These are phyloP conservation scores for Chenopodium formosanum DNA, from an alignment of 148 eudicot genomes.

Conservation along the genomic window DNA sequence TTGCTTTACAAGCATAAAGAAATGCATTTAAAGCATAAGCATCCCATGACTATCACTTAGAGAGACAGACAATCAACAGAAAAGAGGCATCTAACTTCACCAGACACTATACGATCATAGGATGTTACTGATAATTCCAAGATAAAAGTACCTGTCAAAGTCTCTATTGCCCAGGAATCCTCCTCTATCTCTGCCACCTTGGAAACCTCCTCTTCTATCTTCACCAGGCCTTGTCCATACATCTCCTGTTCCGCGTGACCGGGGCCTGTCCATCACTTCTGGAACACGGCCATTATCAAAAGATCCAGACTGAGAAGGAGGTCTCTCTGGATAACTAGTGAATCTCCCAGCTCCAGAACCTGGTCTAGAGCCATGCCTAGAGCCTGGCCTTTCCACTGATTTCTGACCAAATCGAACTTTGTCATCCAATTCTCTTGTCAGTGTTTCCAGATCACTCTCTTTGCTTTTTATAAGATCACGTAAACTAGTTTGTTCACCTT, in stretches of 20 bases:
- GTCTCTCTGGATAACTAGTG: constrained; percentile 33
- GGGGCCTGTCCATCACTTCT: constrained; percentile 73
- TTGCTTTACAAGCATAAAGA: background rate
- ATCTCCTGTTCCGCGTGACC: constrained; percentile 73
- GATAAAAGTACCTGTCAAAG: constrained; percentile 56
- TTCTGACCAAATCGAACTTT: constrained; percentile 72
- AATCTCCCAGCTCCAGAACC: constrained; percentile 33
- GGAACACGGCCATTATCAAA: constrained; percentile 51
- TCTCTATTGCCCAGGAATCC: constrained; percentile 65
- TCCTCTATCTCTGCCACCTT: constrained; percentile 77
- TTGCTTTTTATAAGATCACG: constrained; percentile 38
- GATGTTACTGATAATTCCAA: background rate
- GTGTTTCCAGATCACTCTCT: constrained; percentile 64
- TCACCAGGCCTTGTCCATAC: constrained; percentile 64
- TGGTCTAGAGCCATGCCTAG: constrained; percentile 52
- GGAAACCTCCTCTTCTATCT: constrained; percentile 59
- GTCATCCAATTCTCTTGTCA: constrained; percentile 69
- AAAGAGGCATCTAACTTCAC: background rate
- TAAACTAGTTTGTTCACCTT: constrained; percentile 40
- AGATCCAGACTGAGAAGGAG: constrained; percentile 57
- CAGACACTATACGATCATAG: background rate
- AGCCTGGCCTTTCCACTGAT: constrained; percentile 69
- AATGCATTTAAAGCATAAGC: background rate
- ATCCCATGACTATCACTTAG: background rate
- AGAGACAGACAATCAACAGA: background rate